Evolutionary conservation across 306 rosid genomes (phyloP).

Genomic region (Lathyrus oleraceus): DNA sequence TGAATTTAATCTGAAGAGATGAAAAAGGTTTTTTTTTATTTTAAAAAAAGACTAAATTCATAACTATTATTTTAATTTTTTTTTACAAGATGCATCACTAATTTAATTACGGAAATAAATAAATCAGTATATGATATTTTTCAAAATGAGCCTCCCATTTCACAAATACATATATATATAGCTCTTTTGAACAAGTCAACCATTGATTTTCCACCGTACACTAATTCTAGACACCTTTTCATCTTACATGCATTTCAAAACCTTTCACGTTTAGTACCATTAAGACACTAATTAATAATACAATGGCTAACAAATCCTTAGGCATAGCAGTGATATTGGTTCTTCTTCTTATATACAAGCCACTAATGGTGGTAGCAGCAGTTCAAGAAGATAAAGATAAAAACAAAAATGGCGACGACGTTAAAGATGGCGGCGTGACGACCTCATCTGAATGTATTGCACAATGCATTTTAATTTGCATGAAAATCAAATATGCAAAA

Average conservation of each 20-base stretch:
- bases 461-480: constrained; percentile 38
- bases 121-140: too few species aligned
- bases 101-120: too few species aligned
- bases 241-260: not conserved
- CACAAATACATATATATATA: too few species aligned
- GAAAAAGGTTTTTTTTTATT: too few species aligned
- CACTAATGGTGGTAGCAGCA: not conserved
- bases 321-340: not conserved
- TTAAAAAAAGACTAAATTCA: too few species aligned
- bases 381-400: not conserved
- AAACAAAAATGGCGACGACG: not conserved
- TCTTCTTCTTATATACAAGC: constrained; percentile 4
- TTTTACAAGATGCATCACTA: too few species aligned
- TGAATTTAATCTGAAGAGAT: too few species aligned
- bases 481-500: not conserved
- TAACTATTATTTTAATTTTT: too few species aligned
- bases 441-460: not conserved
- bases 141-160: too few species aligned
- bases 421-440: not conserved
- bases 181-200: constrained; percentile 25
- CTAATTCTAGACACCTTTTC: not conserved
- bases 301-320: constrained; percentile 27
- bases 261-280: not conserved
- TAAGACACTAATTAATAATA: not conserved
- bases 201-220: constrained; percentile 20